phyloP scores from a whole-genome alignment of 441 rosid genomes.

The Isatis lusitanica region DNA sequence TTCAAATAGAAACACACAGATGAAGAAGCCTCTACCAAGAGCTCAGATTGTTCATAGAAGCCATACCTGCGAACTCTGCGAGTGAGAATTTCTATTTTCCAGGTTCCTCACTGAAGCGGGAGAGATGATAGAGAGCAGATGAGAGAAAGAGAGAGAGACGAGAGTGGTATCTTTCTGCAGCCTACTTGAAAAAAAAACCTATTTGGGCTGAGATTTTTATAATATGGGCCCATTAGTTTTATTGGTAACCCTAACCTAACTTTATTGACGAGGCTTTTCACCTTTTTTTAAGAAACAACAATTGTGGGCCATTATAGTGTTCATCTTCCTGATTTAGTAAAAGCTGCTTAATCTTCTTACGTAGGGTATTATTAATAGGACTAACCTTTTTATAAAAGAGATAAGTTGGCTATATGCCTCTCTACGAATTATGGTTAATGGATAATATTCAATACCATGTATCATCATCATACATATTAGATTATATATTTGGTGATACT shows the following conservation, averaged over 20 bases:
- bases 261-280: not conserved
- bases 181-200: not conserved
- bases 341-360: not conserved
- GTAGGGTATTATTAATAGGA: not conserved
- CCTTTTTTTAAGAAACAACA: not conserved
- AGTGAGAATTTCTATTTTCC: not conserved
- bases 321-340: not conserved
- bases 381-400: not conserved
- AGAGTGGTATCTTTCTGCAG: not conserved
- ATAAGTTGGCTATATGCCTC: not conserved
- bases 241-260: not conserved
- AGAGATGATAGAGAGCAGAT: not conserved
- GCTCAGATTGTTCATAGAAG: not conserved
- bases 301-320: not conserved
- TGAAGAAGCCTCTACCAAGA: too few species aligned
- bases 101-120: constrained; percentile 16
- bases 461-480: not conserved
- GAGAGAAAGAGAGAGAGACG: not conserved
- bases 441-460: constrained; percentile 3
- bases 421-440: too few species aligned
- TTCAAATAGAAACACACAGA: too few species aligned
- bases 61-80: constrained; percentile 25
- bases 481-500: not conserved
- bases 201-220: not conserved
- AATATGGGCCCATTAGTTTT: not conserved